phyloP scores from a whole-genome alignment of 1,284 basidiomycete species.

The Dichomitus squalens region DNA sequence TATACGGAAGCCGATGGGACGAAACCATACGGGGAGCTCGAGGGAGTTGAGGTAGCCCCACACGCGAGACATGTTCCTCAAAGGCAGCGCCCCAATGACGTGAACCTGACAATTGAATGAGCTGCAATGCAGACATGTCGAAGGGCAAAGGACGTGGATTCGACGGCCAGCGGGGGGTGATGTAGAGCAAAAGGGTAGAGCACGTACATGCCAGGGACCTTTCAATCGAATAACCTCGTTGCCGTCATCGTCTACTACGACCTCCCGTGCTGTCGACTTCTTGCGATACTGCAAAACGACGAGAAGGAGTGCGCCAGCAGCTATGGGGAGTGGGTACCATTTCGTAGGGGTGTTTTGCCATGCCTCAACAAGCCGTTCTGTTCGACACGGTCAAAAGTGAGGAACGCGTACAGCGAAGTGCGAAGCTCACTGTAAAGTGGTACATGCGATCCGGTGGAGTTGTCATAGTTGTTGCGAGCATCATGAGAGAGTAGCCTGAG shows the following conservation, averaged over 20 bases:
- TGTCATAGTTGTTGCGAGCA: constrained; percentile 11
- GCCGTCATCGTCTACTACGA: constrained; percentile 76
- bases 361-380: constrained; percentile 59
- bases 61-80: constrained; percentile 90
- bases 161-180: neutral
- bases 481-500: constrained; percentile 11
- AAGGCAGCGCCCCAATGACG: constrained; percentile 92
- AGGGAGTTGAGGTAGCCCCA: constrained; percentile 97
- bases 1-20: constrained; percentile 85
- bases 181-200: neutral
- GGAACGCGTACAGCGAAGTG: neutral
- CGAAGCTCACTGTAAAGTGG: constrained; percentile 19
- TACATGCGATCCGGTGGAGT: constrained; percentile 6
- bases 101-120: constrained; percentile 67
- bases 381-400: neutral
- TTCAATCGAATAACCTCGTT: constrained; percentile 74
- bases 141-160: neutral
- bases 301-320: constrained; percentile 87
- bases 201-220: constrained; percentile 94
- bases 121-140: neutral
- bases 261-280: constrained; percentile 56
- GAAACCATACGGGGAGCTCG: constrained; percentile 92
- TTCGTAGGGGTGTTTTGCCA: constrained; percentile 90
- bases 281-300: constrained; percentile 83
- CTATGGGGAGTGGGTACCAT: constrained; percentile 96